A percentile compares a stretch with the other conserved stretches of the same genome.
Conservation (phyloP, 2,329 filamentous ascomycete genomes). For the Colletotrichum euphorbiae region DNA sequence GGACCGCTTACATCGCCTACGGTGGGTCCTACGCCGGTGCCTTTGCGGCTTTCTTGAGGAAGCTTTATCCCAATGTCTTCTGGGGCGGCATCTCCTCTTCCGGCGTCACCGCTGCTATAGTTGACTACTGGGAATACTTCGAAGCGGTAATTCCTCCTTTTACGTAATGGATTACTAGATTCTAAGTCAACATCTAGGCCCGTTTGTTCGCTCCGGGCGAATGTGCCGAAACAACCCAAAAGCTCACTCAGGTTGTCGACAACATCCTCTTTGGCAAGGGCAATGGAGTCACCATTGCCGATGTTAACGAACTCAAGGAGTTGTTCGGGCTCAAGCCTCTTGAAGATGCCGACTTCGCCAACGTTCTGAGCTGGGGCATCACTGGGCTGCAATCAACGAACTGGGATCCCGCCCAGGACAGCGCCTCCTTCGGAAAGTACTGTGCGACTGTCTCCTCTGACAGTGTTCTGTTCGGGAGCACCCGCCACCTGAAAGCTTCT, state of each 20-base stretch:
- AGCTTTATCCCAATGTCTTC: conserved; percentile 81
- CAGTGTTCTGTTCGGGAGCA: conserved; percentile 55
- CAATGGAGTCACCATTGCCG: conserved; percentile 43
- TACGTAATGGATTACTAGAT: no score
- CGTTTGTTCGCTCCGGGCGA: conserved; percentile 63
- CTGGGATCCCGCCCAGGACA: conserved; percentile 63
- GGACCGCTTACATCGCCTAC: conserved; percentile 80
- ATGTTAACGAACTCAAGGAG: conserved; percentile 49
- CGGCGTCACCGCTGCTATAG: conserved; percentile 81
- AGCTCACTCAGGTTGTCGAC: conserved; percentile 63
- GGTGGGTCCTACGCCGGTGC: conserved; percentile 88
- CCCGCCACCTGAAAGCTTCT: conserved; percentile 49
- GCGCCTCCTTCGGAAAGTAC: conserved; percentile 57
- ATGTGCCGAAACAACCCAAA: conserved; percentile 75
- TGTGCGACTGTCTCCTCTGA: conserved; percentile 60
- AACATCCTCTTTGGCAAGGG: conserved; percentile 59
- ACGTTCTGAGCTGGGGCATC: conserved; percentile 55
- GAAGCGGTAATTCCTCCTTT: conserved; percentile 51
- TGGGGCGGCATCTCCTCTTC: conserved; percentile 85
- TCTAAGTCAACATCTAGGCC: conserved; percentile 41
- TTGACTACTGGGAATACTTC: conserved; percentile 77
- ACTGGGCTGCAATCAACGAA: conserved; percentile 60
- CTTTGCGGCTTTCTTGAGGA: conserved; percentile 80
- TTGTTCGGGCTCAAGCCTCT: conserved; percentile 61
- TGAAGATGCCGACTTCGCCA: conserved; percentile 62